Conservation (phyloP, 495 filamentous ascomycete species). For the Talaromyces proteolyticus region DNA sequence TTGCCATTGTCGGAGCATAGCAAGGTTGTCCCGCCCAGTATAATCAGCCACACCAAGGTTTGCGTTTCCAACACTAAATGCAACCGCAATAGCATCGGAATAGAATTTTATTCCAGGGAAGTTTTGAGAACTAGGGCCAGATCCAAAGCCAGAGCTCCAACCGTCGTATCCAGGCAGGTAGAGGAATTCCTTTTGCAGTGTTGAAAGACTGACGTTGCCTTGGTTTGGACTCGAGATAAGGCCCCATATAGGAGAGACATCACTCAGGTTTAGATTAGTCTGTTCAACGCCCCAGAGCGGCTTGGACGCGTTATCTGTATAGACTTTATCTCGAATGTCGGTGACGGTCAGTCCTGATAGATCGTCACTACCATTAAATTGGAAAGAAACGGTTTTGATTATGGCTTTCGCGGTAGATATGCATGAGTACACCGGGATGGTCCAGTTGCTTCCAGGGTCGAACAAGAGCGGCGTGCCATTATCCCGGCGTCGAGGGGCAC, state of each 20-base stretch:
- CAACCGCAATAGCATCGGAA: conserved; percentile 6
- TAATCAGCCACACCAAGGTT: conserved; percentile 18
- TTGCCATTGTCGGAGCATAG: conserved; percentile 27
- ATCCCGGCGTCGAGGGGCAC: conserved; percentile 23
- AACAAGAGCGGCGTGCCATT: conserved; percentile 16
- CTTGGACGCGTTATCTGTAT: neutral
- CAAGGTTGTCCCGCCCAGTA: conserved; percentile 17
- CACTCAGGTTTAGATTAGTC: conserved; percentile 7
- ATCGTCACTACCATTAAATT: conserved; percentile 20
- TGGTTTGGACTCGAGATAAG: conserved; percentile 17
- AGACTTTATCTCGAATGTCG: conserved; percentile 7
- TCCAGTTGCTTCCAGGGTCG: conserved; percentile 28
- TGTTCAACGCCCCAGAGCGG: conserved; percentile 21
- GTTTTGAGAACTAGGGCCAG: conserved; percentile 3
- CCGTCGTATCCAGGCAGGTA: conserved; percentile 15
- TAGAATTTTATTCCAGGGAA: conserved; percentile 12
- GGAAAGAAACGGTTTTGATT: conserved; percentile 35
- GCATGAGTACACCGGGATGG: conserved; percentile 33
- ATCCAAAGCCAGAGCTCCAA: neutral
- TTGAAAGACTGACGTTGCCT: conserved; percentile 19
- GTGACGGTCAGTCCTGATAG: conserved; percentile 13
- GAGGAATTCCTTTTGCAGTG: conserved; percentile 16
- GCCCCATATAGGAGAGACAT: conserved; percentile 29
- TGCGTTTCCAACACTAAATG: conserved; percentile 6
- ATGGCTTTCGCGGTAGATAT: conserved; percentile 28